phyloP scores from a whole-genome alignment of 129 eudicot genomes.

The Saussurea involucrata region DNA sequence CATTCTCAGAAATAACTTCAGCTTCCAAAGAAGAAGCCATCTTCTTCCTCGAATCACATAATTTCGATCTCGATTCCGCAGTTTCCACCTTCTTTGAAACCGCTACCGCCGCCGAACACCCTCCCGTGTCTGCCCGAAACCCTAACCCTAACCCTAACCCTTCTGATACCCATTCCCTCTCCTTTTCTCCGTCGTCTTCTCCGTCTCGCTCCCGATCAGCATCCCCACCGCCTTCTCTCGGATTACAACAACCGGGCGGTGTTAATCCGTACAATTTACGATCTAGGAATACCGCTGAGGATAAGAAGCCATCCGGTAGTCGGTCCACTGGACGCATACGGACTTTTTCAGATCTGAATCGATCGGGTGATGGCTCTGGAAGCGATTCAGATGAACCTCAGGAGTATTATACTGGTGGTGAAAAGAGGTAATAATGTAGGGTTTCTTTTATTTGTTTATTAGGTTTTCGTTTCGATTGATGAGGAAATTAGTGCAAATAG shows the following conservation, averaged over 20 bases:
- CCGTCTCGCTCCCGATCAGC: slow-evolving; percentile 69
- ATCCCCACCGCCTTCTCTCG: slow-evolving; percentile 52
- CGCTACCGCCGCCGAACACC: slow-evolving; percentile 17
- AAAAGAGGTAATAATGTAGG: slow-evolving; percentile 52
- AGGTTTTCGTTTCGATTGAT: not conserved
- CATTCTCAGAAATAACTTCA: slow-evolving; percentile 52
- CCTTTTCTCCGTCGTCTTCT: slow-evolving; percentile 37
- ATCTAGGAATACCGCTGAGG: slow-evolving; percentile 30
- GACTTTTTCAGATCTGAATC: slow-evolving; percentile 70
- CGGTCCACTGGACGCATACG: slow-evolving; percentile 42
- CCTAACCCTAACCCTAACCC: slow-evolving; percentile 3
- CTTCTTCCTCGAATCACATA: slow-evolving; percentile 68
- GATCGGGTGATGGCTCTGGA: slow-evolving; percentile 36
- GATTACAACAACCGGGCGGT: slow-evolving; percentile 27
- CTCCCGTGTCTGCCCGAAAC: slow-evolving; percentile 4
- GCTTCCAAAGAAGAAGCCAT: slow-evolving; percentile 56
- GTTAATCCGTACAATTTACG: slow-evolving; percentile 50
- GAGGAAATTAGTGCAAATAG: not conserved
- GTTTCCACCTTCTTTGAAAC: slow-evolving; percentile 71
- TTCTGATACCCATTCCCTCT: slow-evolving; percentile 29
- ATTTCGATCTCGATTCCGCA: slow-evolving; percentile 66
- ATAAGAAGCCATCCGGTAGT: slow-evolving; percentile 43
- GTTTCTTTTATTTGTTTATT: not conserved
- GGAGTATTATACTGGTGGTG: slow-evolving; percentile 81
- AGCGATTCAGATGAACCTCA: slow-evolving; percentile 66